Evolutionary conservation across 2,329 filamentous ascomycete genomes (phyloP).

Genomic region (Alternaria gaisen): DNA sequence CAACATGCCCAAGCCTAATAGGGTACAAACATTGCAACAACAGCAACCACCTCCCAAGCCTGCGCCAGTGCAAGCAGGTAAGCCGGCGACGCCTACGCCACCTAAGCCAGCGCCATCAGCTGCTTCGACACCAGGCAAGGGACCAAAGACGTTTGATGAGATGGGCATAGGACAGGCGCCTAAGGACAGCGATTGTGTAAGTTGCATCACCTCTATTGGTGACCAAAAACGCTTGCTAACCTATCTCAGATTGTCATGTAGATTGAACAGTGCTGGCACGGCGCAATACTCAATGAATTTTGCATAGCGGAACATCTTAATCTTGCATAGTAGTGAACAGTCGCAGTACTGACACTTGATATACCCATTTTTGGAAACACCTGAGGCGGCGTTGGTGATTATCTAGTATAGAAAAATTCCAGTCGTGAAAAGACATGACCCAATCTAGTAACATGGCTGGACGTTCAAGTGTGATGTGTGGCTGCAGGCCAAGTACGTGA

Average conservation of each 20-base stretch:
- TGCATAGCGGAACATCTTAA: conserved; percentile 33
- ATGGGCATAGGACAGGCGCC: conserved; percentile 93
- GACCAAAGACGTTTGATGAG: conserved; percentile 95
- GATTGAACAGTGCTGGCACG: conserved; percentile 5
- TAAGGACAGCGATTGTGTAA: conserved; percentile 89
- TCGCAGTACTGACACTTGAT: conserved; percentile 16
- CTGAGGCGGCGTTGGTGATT: background rate
- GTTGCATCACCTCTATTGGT: conserved; percentile 28
- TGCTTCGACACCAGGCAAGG: conserved; percentile 65
- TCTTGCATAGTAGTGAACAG: conserved; percentile 21
- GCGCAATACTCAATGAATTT: conserved; percentile 6
- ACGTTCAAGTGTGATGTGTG: background rate
- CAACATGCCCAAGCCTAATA: conserved; percentile 34
- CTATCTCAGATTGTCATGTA: conserved; percentile 41
- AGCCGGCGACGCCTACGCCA: conserved; percentile 36
- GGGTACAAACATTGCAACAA: conserved; percentile 36
- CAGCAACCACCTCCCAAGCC: conserved; percentile 28
- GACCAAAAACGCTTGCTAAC: conserved; percentile 15
- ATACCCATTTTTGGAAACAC: conserved; percentile 16
- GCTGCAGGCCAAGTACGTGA: background rate
- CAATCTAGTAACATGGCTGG: background rate
- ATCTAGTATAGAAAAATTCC: conserved; percentile 11
- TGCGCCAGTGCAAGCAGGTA: conserved; percentile 25
- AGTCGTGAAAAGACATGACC: background rate
- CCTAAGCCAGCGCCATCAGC: conserved; percentile 43